phyloP scores from a whole-genome alignment of 1,139 yeast genomes.

The Taphrina deformans region DNA sequence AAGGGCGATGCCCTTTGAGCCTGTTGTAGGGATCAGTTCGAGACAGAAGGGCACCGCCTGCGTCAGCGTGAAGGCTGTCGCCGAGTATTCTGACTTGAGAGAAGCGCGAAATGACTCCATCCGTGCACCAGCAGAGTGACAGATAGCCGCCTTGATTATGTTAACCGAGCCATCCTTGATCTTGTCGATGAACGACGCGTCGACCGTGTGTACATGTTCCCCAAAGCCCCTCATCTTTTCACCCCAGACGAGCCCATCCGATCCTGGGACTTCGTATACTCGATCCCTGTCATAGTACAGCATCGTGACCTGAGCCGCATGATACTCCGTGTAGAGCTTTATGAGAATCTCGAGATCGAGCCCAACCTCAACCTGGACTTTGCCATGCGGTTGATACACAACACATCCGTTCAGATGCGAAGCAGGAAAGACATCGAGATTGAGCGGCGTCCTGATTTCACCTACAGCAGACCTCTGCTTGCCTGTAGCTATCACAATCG shows the following conservation, averaged over 20 bases:
- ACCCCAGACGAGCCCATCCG: slow-evolving; percentile 29
- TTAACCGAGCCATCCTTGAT: slow-evolving; percentile 29
- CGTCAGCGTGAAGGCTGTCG: slow-evolving; percentile 29
- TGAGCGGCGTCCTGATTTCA: slow-evolving; percentile 32
- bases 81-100: slow-evolving; percentile 11
- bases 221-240: slow-evolving; percentile 26
- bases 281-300: slow-evolving; percentile 32
- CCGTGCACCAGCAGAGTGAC: slow-evolving; percentile 20
- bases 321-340: slow-evolving; percentile 20
- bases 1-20: slow-evolving; percentile 34
- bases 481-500: slow-evolving; percentile 36
- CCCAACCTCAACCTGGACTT: slow-evolving; percentile 29
- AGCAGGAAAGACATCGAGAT: slow-evolving; percentile 35
- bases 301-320: slow-evolving; percentile 30
- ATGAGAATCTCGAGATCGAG: slow-evolving; percentile 26
- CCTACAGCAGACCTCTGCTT: slow-evolving; percentile 35
- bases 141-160: slow-evolving; percentile 34
- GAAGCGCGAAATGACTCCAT: slow-evolving; percentile 15
- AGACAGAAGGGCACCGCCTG: slow-evolving; percentile 35
- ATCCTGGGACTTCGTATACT: slow-evolving; percentile 32
- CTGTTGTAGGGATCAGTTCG: slow-evolving; percentile 34
- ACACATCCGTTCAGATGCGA: slow-evolving; percentile 36
- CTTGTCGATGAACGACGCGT: slow-evolving; percentile 16
- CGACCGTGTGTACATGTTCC: slow-evolving; percentile 17
- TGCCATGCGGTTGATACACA: slow-evolving; percentile 31